A percentile compares a stretch with the other conserved stretches of the same genome.
phyloP scores from a whole-genome alignment of 768 basidiomycete genomes.

The Thelephora aurantiotincta region DNA sequence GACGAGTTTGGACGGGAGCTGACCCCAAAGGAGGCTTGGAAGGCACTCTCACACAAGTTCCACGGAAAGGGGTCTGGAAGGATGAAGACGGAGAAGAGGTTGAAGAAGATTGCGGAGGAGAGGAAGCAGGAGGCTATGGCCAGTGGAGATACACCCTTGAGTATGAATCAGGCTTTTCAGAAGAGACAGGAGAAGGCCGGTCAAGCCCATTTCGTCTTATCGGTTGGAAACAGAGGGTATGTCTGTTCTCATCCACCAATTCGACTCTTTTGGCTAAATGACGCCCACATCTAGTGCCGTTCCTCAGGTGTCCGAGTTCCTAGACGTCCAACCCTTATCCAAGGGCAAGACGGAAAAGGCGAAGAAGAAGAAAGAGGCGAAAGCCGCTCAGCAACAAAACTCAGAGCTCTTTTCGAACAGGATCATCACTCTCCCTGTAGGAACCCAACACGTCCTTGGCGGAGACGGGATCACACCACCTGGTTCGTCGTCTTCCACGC shows the following conservation, averaged over 20 bases:
- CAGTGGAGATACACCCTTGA: conserved; percentile 89
- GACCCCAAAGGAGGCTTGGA: conserved; percentile 96
- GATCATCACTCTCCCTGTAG: conserved; percentile 63
- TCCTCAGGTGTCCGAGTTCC: conserved; percentile 70
- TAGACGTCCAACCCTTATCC: conserved; percentile 66
- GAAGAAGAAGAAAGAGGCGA: conserved; percentile 58
- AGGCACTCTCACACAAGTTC: conserved; percentile 93
- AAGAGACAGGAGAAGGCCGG: conserved; percentile 88
- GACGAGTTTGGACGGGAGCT: conserved; percentile 87
- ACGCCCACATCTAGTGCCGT: conserved; percentile 43
- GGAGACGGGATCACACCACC: conserved; percentile 23
- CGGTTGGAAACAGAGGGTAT: conserved; percentile 85
- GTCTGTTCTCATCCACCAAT: conserved; percentile 14
- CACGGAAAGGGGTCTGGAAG: conserved; percentile 95
- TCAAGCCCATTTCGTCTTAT: conserved; percentile 91
- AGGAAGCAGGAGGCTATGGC: conserved; percentile 88
- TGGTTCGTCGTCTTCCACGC: conserved; percentile 29
- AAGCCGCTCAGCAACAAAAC: conserved; percentile 27
- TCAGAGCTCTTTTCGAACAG: conserved; percentile 30
- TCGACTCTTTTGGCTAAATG: conserved; percentile 7
- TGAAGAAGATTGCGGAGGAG: conserved; percentile 98
- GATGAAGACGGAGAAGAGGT: conserved; percentile 92
- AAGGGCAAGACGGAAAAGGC: conserved; percentile 77
- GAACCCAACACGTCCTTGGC: conserved; percentile 19
- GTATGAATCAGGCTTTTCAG: conserved; percentile 91